These are phyloP conservation scores for Graphiopsis chlorocephala DNA, from an alignment of 2,329 filamentous ascomycete species.

Conservation along the genomic window DNA sequence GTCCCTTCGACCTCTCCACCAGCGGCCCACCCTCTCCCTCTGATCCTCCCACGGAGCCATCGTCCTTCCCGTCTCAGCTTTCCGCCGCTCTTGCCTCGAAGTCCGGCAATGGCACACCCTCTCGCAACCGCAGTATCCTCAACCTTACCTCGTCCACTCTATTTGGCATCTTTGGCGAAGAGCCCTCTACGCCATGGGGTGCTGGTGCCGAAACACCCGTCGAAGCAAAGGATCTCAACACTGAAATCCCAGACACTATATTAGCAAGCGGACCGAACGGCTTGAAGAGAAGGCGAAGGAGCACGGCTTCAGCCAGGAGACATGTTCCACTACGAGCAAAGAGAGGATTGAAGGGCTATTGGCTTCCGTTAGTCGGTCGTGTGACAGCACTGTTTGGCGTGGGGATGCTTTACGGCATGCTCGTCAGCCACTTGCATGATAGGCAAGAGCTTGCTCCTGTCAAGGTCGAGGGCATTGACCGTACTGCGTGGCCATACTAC, in stretches of 20 bases:
- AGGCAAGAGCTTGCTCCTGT: conserved; percentile 63
- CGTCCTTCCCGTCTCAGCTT: conserved; percentile 18
- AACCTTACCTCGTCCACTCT: conserved; percentile 89
- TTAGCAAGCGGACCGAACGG: conserved; percentile 23
- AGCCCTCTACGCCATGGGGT: conserved; percentile 61
- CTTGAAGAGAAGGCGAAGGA: conserved; percentile 23
- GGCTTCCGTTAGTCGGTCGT: conserved; percentile 43
- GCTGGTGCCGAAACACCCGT: conserved; percentile 50
- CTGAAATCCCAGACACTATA: conserved; percentile 24
- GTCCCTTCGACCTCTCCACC: conserved; percentile 63
- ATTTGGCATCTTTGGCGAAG: conserved; percentile 81
- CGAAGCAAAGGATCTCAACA: conserved; percentile 15
- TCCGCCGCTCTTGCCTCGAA: conserved; percentile 7
- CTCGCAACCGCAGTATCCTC: conserved; percentile 72
- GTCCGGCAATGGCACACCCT: conserved; percentile 42
- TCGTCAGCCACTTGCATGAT: conserved; percentile 77
- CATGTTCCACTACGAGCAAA: conserved; percentile 19
- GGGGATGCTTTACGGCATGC: conserved; percentile 76
- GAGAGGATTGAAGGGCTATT: conserved; percentile 29
- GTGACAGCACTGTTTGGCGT: conserved; percentile 67
- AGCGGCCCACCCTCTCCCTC: conserved; percentile 38
- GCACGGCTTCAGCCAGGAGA: conserved; percentile 23
- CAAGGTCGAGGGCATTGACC: conserved; percentile 56
- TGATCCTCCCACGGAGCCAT: conserved; percentile 24
- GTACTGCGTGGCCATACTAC: conserved; percentile 64